Conservation (phyloP, 176 grass and related monocot genomes). For the Aegilops speltoides region DNA sequence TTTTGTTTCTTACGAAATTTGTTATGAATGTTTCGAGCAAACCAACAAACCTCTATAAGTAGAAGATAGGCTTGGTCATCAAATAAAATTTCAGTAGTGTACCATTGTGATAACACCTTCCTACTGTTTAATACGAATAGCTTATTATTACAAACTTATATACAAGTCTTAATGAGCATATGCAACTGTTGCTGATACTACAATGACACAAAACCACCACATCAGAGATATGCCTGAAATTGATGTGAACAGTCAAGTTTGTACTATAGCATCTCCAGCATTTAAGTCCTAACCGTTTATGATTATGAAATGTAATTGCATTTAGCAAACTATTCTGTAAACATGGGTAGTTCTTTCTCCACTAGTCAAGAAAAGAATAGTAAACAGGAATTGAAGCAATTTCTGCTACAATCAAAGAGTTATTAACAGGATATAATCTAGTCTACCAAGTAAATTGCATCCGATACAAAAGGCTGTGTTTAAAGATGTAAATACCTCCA, state of each 20-base stretch:
- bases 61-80: not conserved
- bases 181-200: not conserved
- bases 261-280: not conserved
- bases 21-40: constrained; percentile 2
- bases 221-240: not conserved
- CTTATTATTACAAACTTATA: constrained; percentile 18
- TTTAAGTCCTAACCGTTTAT: not conserved
- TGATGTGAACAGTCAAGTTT: constrained; percentile 1
- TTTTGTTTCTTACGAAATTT: not conserved
- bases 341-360: not conserved
- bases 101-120: constrained; percentile 7
- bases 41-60: constrained; percentile 7
- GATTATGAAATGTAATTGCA: not conserved
- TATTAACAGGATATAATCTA: not conserved
- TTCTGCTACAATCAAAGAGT: not conserved
- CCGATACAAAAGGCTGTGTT: constrained; percentile 3
- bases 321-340: constrained; percentile 17
- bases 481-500: constrained; percentile 42
- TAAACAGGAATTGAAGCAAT: not conserved
- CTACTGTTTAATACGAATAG: constrained; percentile 8
- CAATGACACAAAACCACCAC: constrained; percentile 1
- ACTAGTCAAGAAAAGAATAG: not conserved
- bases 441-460: not conserved
- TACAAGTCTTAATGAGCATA: not conserved
- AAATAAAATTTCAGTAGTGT: constrained; percentile 11